A percentile compares a stretch with the other conserved stretches of the same genome.
phyloP scores from a whole-genome alignment of 176 grass and related monocot species.

The Eragrostis nindensis region DNA sequence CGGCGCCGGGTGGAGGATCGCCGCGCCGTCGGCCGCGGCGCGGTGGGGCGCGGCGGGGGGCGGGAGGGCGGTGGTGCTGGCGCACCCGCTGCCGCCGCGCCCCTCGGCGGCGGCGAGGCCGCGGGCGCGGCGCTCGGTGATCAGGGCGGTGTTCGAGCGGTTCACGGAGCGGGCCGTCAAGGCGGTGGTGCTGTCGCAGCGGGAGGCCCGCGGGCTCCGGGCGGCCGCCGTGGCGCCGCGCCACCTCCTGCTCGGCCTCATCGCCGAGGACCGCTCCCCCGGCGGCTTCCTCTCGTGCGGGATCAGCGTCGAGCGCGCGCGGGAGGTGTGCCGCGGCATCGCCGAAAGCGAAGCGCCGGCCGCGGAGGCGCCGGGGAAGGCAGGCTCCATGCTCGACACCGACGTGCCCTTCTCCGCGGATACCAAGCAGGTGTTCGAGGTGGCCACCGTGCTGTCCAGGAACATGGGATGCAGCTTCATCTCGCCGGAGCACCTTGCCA shows the following conservation, averaged over 20 bases:
- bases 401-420: constrained; percentile 70
- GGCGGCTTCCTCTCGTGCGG: constrained; percentile 76
- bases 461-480: constrained; percentile 87
- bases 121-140: constrained; percentile 2
- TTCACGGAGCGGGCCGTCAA: constrained; percentile 89
- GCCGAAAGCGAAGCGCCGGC: background rate
- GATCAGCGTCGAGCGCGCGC: constrained; percentile 75
- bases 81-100: constrained; percentile 29
- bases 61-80: constrained; percentile 48
- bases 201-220: constrained; percentile 79
- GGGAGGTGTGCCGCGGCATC: constrained; percentile 64
- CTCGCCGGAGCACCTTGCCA: constrained; percentile 79
- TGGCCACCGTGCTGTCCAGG: constrained; percentile 64
- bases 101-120: background rate
- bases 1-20: constrained; percentile 2
- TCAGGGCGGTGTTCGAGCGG: constrained; percentile 78
- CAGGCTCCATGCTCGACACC: constrained; percentile 44
- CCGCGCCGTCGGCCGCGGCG: constrained; percentile 15
- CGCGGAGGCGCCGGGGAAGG: background rate
- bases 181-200: constrained; percentile 77
- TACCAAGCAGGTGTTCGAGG: constrained; percentile 72
- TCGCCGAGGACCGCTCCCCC: constrained; percentile 74
- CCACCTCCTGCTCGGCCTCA: constrained; percentile 85
- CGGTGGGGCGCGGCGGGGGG: constrained; percentile 26
- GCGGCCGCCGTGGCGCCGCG: constrained; percentile 67